Evolutionary conservation across 257 asterid species (phyloP).

Genomic region (Solanum paucissectum): DNA sequence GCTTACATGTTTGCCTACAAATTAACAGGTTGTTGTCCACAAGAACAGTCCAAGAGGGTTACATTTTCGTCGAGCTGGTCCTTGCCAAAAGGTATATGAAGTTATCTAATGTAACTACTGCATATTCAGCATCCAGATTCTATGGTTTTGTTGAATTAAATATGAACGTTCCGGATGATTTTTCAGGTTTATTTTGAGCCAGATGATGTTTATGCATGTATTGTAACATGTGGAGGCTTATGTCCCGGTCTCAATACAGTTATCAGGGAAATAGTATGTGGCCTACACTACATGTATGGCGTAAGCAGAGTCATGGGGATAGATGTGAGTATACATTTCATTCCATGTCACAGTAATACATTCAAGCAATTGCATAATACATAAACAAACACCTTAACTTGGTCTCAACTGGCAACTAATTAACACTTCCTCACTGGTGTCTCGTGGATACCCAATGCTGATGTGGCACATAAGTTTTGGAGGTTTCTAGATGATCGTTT

Average conservation of each 20-base stretch:
- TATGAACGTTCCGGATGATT: background rate
- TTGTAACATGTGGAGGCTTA: slow-evolving; percentile 90
- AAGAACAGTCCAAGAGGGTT: slow-evolving; percentile 62
- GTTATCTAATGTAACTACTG: background rate
- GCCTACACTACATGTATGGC: slow-evolving; percentile 76
- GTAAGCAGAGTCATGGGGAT: slow-evolving; percentile 72
- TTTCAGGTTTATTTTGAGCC: slow-evolving; percentile 72
- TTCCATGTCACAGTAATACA: background rate
- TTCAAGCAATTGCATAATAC: background rate
- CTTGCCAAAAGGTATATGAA: slow-evolving; percentile 61
- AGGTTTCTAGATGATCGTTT: background rate
- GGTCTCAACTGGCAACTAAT: background rate
- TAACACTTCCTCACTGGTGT: background rate
- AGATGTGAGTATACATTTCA: slow-evolving; percentile 32
- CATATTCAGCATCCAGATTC: background rate
- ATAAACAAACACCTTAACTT: background rate
- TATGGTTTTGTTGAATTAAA: background rate
- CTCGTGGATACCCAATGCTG: background rate
- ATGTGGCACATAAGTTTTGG: background rate
- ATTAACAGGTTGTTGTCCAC: slow-evolving; percentile 62
- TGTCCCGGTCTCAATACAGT: slow-evolving; percentile 96
- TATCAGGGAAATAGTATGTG: slow-evolving; percentile 81
- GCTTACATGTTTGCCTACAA: background rate
- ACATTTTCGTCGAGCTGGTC: slow-evolving; percentile 97
- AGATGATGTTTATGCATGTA: slow-evolving; percentile 82